Evolutionary conservation across 345 rosid species (phyloP).

Genomic region (Chamaenerion angustifolium): DNA sequence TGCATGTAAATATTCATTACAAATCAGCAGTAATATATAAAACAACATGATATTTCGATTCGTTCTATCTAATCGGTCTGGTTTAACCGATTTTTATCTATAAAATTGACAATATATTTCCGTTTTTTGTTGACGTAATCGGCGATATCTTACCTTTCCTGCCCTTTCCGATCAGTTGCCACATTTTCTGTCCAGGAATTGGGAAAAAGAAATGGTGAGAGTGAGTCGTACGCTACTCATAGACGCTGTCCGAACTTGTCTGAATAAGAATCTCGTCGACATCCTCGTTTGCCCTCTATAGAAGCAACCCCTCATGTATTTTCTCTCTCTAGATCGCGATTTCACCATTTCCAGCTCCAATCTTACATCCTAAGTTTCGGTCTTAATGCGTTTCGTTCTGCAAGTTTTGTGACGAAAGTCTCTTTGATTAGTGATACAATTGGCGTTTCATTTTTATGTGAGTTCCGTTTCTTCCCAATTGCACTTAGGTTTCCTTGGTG

Average conservation of each 20-base stretch:
- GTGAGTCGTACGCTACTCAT: conserved; percentile 25
- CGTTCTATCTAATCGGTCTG: too few relatives aligned
- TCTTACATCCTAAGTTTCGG: background rate
- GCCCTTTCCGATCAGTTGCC: too few relatives aligned
- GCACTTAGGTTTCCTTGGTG: background rate
- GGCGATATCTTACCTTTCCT: too few relatives aligned
- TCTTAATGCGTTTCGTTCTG: conserved; percentile 4
- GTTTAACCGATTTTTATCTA: too few relatives aligned
- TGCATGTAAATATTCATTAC: too few relatives aligned
- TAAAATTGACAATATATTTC: too few relatives aligned
- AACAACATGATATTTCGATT: too few relatives aligned
- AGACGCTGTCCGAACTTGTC: conserved; percentile 27
- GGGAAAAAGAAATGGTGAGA: conserved; percentile 28
- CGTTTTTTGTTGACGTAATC: too few relatives aligned
- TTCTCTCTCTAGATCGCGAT: background rate
- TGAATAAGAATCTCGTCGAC: conserved; percentile 44
- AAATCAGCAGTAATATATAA: too few relatives aligned
- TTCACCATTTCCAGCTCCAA: background rate
- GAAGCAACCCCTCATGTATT: conserved; percentile 60
- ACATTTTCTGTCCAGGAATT: background rate
- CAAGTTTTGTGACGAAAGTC: conserved; percentile 46
- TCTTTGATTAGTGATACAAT: conserved; percentile 63
- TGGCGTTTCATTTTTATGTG: conserved; percentile 72
- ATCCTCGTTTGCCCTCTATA: conserved; percentile 80
- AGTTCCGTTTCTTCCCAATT: conserved; percentile 8